Conservation (phyloP, 768 basidiomycete genomes). For the Pleurotus tuber-regium region DNA sequence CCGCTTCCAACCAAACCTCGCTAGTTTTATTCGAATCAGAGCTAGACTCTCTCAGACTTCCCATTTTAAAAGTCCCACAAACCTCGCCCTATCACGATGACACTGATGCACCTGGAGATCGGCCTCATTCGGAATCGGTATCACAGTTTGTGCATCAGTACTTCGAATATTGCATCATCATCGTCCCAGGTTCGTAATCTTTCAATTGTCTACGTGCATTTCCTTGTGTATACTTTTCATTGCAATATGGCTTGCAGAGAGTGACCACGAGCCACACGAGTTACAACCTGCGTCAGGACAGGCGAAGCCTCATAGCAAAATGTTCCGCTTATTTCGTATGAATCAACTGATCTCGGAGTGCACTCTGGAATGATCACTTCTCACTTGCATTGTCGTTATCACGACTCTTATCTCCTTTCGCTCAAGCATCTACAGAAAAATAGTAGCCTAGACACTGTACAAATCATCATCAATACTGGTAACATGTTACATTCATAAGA, state of each 20-base stretch:
- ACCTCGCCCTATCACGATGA: neutral
- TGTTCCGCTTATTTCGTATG: neutral
- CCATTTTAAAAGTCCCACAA: constrained; percentile 35
- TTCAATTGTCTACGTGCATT: neutral
- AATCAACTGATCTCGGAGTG: neutral
- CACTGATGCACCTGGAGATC: neutral
- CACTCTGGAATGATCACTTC: neutral
- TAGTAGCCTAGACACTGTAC: neutral
- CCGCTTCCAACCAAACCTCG: too few species aligned
- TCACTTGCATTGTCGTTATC: neutral
- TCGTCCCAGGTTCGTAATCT: constrained; percentile 38
- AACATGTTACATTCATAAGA: too few species aligned
- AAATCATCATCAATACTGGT: too few species aligned
- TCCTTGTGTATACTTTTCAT: too few species aligned
- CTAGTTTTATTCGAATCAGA: constrained; percentile 62
- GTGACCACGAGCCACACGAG: neutral
- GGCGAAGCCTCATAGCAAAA: neutral
- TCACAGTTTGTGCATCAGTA: constrained; percentile 45
- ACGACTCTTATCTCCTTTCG: neutral
- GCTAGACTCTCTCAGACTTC: constrained; percentile 48
- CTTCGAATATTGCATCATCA: constrained; percentile 49
- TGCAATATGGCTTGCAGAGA: too few species aligned
- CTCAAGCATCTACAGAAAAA: neutral
- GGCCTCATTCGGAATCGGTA: constrained; percentile 30
- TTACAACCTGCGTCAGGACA: neutral